Evolutionary conservation across 345 rosid genomes (phyloP).

Genomic region (Garcia nutans): DNA sequence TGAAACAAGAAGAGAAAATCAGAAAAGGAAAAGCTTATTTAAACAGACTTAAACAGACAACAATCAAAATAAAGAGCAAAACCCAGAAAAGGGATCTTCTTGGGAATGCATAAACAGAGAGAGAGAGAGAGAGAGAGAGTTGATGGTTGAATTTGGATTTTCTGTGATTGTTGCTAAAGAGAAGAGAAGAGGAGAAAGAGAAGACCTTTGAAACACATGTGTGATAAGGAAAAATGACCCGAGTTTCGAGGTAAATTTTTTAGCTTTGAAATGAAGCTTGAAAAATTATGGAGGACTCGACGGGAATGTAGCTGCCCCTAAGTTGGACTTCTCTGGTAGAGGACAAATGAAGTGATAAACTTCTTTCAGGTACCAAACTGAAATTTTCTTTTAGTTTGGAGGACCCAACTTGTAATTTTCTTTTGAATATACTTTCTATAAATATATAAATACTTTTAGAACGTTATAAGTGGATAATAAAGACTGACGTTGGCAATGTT

Average conservation of each 20-base stretch:
- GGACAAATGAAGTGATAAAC: neutral
- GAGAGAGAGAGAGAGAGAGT: neutral
- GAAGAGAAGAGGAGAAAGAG: too few relatives aligned
- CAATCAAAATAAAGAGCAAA: conserved; percentile 13
- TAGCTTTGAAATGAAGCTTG: neutral
- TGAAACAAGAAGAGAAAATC: neutral
- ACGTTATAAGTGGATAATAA: conserved; percentile 11
- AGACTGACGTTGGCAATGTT: conserved; percentile 4
- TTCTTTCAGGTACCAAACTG: conserved; percentile 6
- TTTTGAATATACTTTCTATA: neutral
- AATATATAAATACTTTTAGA: neutral
- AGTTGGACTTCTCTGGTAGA: neutral
- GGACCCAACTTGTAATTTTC: neutral
- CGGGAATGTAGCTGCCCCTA: conserved; percentile 9
- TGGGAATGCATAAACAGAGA: conserved; percentile 2
- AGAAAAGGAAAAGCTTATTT: neutral
- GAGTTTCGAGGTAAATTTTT: neutral
- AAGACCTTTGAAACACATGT: conserved; percentile 1
- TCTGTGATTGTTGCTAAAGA: neutral
- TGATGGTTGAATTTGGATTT: neutral
- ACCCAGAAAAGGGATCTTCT: conserved; percentile 20
- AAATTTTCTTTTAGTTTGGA: neutral
- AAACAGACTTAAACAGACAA: neutral
- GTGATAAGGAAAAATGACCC: conserved; percentile 6
- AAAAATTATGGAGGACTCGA: conserved; percentile 11